These are phyloP conservation scores for Brettanomyces bruxellensis DNA, from an alignment of 805 yeast species.

Conservation along the genomic window DNA sequence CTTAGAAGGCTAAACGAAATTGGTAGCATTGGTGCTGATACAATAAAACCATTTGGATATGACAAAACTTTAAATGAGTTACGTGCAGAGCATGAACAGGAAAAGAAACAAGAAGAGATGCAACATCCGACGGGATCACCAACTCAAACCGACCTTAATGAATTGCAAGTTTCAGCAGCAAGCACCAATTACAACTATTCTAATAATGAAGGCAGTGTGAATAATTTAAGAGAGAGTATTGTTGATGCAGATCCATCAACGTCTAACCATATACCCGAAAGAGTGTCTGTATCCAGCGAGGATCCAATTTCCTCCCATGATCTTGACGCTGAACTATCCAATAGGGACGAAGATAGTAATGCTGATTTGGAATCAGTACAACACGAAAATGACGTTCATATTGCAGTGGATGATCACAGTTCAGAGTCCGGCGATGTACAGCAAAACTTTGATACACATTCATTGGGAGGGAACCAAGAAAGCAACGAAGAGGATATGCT, in stretches of 20 bases:
- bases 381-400: too few species aligned
- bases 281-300: background rate
- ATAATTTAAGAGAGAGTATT: background rate
- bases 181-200: background rate
- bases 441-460: too few species aligned
- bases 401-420: too few species aligned
- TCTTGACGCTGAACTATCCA: slow-evolving; percentile 38
- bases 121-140: background rate
- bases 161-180: too few species aligned
- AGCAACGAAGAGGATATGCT: background rate
- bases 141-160: too few species aligned
- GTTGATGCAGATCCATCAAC: background rate
- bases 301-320: slow-evolving; percentile 18
- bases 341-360: slow-evolving; percentile 25
- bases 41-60: slow-evolving; percentile 51
- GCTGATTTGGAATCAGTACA: background rate
- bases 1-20: slow-evolving; percentile 23
- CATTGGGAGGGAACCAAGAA: background rate
- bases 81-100: slow-evolving; percentile 12
- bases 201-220: background rate
- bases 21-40: slow-evolving; percentile 37
- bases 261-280: background rate
- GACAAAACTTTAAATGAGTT: slow-evolving; percentile 41
- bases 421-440: too few species aligned
- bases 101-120: background rate